Evolutionary conservation across 2,329 filamentous ascomycete genomes (phyloP).

Genomic region (Neonectria sp.): DNA sequence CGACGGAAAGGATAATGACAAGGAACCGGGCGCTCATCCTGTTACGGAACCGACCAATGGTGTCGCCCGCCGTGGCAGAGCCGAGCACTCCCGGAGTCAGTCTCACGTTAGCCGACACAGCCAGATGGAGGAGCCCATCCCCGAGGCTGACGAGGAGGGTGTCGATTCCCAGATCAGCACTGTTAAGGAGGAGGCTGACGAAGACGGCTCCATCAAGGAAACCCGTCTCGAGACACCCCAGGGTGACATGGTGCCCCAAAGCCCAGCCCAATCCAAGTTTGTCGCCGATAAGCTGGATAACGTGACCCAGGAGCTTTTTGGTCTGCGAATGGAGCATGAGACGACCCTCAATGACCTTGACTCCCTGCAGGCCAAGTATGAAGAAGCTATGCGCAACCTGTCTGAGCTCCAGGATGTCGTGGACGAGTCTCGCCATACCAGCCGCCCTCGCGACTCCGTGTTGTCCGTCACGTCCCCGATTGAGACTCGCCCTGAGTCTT

Average conservation of each 20-base stretch:
- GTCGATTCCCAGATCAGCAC: constrained; percentile 48
- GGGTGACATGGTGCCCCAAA: constrained; percentile 63
- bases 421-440: constrained; percentile 81
- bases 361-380: constrained; percentile 88
- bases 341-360: constrained; percentile 86
- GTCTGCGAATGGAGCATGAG: constrained; percentile 93
- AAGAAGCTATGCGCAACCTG: constrained; percentile 86
- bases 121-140: constrained; percentile 69
- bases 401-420: constrained; percentile 88
- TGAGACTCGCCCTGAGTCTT: constrained; percentile 79
- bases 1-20: constrained; percentile 62
- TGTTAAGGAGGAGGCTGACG: constrained; percentile 52
- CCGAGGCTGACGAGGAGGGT: constrained; percentile 64
- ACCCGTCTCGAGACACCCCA: constrained; percentile 35
- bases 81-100: constrained; percentile 68
- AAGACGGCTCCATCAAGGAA: constrained; percentile 34
- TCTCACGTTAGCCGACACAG: constrained; percentile 70
- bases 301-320: constrained; percentile 91
- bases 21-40: constrained; percentile 41
- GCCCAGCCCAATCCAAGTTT: constrained; percentile 85
- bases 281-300: constrained; percentile 94
- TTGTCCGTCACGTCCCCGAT: constrained; percentile 67
- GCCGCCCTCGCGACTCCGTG: constrained; percentile 68
- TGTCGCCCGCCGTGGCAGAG: constrained; percentile 59
- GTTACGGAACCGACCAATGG: constrained; percentile 58